Evolutionary conservation across 176 grass and related monocot genomes (phyloP).

Genomic region (Bolboschoenus planiculmis): DNA sequence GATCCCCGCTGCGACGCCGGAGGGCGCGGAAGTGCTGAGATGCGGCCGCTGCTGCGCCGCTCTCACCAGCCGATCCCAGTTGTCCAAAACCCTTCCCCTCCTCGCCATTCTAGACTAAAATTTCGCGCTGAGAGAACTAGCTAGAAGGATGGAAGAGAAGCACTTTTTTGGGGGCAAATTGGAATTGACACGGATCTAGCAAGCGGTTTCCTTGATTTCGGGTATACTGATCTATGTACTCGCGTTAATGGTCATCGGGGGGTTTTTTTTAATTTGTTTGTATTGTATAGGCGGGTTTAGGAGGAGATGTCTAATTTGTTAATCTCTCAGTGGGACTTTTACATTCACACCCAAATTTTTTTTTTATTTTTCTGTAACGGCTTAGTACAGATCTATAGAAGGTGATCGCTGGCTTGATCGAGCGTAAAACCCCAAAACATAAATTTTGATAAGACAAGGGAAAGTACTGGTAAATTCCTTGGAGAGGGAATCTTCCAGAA

Average conservation of each 20-base stretch:
- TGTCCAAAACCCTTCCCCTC: slow-evolving; percentile 41
- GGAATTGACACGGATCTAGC: background rate
- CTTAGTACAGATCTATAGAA: background rate
- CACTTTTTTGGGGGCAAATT: background rate
- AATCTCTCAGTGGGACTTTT: background rate
- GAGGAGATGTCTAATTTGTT: background rate
- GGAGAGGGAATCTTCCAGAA: background rate
- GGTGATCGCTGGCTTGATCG: too few relatives aligned
- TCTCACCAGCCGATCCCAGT: slow-evolving; percentile 85
- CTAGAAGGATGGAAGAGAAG: background rate
- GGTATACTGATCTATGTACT: background rate
- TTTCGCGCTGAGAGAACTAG: slow-evolving; percentile 6
- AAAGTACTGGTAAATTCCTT: background rate
- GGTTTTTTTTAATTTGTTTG: background rate
- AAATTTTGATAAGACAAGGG: too few relatives aligned
- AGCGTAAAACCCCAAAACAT: too few relatives aligned
- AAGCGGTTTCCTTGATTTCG: background rate
- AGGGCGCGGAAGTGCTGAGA: slow-evolving; percentile 15
- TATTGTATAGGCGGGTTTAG: background rate
- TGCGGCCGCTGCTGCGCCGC: slow-evolving; percentile 52
- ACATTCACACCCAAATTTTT: background rate
- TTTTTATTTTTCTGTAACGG: background rate
- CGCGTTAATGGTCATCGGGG: background rate
- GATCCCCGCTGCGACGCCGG: slow-evolving; percentile 24
- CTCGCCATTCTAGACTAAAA: background rate